Conservation (phyloP, 148 eudicot species). For the Rhododendron vialii region DNA sequence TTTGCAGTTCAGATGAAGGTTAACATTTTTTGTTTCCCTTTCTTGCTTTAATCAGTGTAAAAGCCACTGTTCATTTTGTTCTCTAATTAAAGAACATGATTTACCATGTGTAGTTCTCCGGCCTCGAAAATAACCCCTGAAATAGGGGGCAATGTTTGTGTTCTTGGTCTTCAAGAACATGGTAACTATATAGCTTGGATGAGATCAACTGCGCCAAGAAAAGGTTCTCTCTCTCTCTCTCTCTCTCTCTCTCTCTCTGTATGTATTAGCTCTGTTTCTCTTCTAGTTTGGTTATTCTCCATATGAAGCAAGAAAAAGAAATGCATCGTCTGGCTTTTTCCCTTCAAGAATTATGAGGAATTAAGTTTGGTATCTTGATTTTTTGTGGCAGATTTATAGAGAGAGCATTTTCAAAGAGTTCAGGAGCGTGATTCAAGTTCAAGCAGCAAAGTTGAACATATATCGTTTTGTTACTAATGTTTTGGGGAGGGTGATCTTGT, state of each 20-base stretch:
- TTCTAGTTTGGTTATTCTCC: not conserved
- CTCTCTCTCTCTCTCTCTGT: not conserved
- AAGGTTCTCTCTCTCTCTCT: not conserved
- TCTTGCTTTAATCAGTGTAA: not conserved
- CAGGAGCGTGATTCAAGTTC: not conserved
- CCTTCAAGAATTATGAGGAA: too few relatives aligned
- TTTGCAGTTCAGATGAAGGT: constrained; percentile 84
- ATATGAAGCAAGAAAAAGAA: constrained; percentile 1
- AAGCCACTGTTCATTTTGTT: not conserved
- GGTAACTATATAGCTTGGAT: not conserved
- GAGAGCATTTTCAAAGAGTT: not conserved
- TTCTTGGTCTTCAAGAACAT: constrained; percentile 19
- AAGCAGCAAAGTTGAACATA: not conserved
- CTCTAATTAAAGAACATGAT: constrained; percentile 7
- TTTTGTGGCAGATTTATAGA: not conserved
- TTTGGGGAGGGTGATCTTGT: not conserved
- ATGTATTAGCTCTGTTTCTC: not conserved
- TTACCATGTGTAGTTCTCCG: constrained; percentile 48
- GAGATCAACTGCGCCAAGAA: constrained; percentile 8
- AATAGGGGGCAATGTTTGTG: constrained; percentile 10
- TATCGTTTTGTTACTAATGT: not conserved
- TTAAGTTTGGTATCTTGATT: not conserved
- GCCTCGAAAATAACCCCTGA: constrained; percentile 47
- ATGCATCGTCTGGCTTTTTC: not conserved
- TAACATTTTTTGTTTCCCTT: constrained; percentile 10